Base-by-base conservation (phyloP, 441 rosid species). In the Gossypium schwendimanii region DNA sequence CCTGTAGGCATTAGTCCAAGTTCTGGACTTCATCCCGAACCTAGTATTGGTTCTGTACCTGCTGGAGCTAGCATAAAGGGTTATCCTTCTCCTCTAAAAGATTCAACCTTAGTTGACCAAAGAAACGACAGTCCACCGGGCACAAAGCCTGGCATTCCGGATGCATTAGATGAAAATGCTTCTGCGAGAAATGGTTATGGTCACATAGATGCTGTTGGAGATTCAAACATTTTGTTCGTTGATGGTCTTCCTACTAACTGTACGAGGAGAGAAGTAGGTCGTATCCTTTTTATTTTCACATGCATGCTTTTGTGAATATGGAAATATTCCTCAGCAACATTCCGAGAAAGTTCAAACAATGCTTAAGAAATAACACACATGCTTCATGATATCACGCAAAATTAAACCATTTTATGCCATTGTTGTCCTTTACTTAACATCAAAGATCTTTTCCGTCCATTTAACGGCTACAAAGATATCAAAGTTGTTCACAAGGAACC, bases 221-320 rank as follows among this genome's bases (percentile, higher is more conserved):
- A 83, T 17, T 83, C 88, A 0, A 86, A 81, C 60, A 72, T 86
- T 75, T 76, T 88, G 76, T 82, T 83, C 75, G 88, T 88, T 44
- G 86, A 78, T 69, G 88, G 87, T 28, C 90, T 88, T 58, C 88
- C 88, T 70, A 83, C 84, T n/a, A 84, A 86, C 74, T 84, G 88
- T 80, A 82, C 87, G 41, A 83, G 90, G 78, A 82, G 92, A 77
- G 92, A 88, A 82, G 92, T 85, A 6, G 85, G 88, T 1, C 86
- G 87, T 88, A 83, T 88, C 92, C 88, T 88, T 75, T 61, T 69
- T 73, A 57, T 68, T 66, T 39, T 1, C 17, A 0, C 52, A 45
- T 57, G 50, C 33, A n/a, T 73, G 10, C 24, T 26, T 26, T 2
- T 6, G 10, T 15, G 24, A 57, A 57, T 9, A 50, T 50, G 44